Base-by-base conservation (phyloP, 2,329 filamentous ascomycete species). In the Ilyonectria sp. region DNA sequence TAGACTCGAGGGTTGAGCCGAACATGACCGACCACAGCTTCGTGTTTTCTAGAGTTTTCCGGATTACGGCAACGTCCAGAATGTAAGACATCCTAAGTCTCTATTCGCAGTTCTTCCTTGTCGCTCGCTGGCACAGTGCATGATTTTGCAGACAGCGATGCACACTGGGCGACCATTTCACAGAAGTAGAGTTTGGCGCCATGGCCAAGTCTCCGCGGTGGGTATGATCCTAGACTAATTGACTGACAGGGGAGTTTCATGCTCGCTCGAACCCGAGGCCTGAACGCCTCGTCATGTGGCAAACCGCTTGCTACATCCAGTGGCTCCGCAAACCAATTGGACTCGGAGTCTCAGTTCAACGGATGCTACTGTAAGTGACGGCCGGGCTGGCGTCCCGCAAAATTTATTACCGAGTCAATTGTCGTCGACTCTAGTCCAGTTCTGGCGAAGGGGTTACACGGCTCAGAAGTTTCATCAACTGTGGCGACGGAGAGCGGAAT, bases 151-250 rank as follows among this genome's bases (percentile, higher is more conserved):
- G 40, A 17, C 29, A 58, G 35, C 13, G 26, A 15, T 58, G 46
- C 37, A n/a, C n/a, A 33, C 15, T 31, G 21, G n/a, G 35, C 26
- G 35, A n/a, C 44, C 33, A 23, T 9, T 37, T 43, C n/a, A 33
- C 13, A 56, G 13, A 15, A 60, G n/a, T 44, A 60, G 57, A 64
- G 56, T 60, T 65, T 54, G 50, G 13, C 58, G 15, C 17, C 13
- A 26, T 43, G 23, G 47, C 49, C 40, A 43, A 35, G 59, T 49
- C n/a, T 49, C 50, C 40, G 19, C 35, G 10, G 43, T 37, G 63
- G 58, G 31, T 40, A 56, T 37, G 52, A 55, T 40, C 21, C 49
- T 58, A 40, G 37, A 29, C 60, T 35, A 15, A 8, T 23, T 29
- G 46, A 29, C 46, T 49, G 53, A 43, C 53, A 29, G 13, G 26